Conservation (phyloP, 2,329 filamentous ascomycete genomes). For the Curvularia spicifera region DNA sequence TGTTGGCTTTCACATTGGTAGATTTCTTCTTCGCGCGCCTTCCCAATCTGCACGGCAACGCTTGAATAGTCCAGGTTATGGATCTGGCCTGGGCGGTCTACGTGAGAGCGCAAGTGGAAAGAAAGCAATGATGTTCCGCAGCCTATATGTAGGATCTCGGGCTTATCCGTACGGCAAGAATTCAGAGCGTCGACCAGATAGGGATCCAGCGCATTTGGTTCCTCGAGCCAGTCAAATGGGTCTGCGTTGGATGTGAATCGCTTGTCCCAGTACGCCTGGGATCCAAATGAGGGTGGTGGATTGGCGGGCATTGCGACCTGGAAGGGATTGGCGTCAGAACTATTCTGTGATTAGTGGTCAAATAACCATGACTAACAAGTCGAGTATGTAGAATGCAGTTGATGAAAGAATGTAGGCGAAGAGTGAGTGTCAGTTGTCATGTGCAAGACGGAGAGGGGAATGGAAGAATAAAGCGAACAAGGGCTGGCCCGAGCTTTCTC, state of each 20-base stretch:
- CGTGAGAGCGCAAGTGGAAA: slow-evolving; percentile 44
- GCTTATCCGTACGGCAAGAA: slow-evolving; percentile 15
- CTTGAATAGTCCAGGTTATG: slow-evolving; percentile 51
- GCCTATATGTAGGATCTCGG: slow-evolving; percentile 48
- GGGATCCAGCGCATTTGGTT: slow-evolving; percentile 39
- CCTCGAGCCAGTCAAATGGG: slow-evolving; percentile 50
- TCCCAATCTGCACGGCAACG: slow-evolving; percentile 44
- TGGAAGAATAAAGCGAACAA: slow-evolving; percentile 3
- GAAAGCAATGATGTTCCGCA: slow-evolving; percentile 50
- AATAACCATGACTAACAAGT: slow-evolving; percentile 4
- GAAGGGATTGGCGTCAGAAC: slow-evolving; percentile 2
- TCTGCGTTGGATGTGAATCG: slow-evolving; percentile 45
- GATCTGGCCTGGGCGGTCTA: slow-evolving; percentile 39
- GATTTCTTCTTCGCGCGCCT: slow-evolving; percentile 38
- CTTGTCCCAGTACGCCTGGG: slow-evolving; percentile 47
- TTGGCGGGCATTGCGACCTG: slow-evolving; percentile 9
- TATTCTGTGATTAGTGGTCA: slow-evolving; percentile 8
- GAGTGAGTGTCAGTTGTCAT: background rate
- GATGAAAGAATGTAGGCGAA: background rate
- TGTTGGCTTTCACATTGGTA: slow-evolving; percentile 13
- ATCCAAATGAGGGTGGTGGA: slow-evolving; percentile 43
- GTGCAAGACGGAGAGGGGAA: background rate
- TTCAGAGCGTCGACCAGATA: slow-evolving; percentile 35
- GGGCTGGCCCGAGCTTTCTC: slow-evolving; percentile 29
- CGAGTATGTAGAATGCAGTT: background rate